These are phyloP conservation scores for Echites panduratus DNA, from an alignment of 257 asterid species.

Conservation along the genomic window DNA sequence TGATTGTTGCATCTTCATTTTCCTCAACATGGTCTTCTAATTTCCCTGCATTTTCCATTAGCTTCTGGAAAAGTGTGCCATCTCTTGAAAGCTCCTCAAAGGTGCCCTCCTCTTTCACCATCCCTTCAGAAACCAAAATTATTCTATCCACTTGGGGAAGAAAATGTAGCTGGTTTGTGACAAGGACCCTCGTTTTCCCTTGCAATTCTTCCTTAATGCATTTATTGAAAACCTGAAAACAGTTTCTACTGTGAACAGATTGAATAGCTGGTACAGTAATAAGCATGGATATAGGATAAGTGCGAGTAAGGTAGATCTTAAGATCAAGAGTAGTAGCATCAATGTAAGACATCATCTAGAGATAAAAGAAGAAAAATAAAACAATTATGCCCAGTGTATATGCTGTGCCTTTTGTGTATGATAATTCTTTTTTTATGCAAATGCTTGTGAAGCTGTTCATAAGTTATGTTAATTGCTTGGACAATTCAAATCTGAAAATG, in stretches of 20 bases:
- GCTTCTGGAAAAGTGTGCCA: slow-evolving; percentile 59
- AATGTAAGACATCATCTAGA: background rate
- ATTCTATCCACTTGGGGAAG: slow-evolving; percentile 80
- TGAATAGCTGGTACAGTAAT: background rate
- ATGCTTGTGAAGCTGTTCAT: background rate
- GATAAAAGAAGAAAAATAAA: slow-evolving; percentile 3
- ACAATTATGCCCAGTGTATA: background rate
- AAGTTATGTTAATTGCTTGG: background rate
- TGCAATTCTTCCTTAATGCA: slow-evolving; percentile 69
- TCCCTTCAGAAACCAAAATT: slow-evolving; percentile 64
- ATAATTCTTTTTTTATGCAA: background rate
- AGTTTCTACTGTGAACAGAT: background rate
- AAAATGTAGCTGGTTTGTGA: slow-evolving; percentile 84
- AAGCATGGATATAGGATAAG: background rate
- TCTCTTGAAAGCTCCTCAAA: slow-evolving; percentile 67
- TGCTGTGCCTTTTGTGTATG: background rate
- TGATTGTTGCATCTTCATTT: slow-evolving; percentile 33
- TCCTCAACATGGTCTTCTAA: slow-evolving; percentile 60
- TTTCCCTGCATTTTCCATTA: slow-evolving; percentile 86
- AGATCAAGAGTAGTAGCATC: background rate
- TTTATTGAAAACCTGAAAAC: slow-evolving; percentile 58
- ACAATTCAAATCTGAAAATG: background rate
- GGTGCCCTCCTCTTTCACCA: slow-evolving; percentile 80
- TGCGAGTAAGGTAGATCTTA: background rate
- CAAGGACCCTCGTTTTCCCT: slow-evolving; percentile 84